phyloP scores from a whole-genome alignment of 179 eudicot genomes.

The Beta macrorhiza region DNA sequence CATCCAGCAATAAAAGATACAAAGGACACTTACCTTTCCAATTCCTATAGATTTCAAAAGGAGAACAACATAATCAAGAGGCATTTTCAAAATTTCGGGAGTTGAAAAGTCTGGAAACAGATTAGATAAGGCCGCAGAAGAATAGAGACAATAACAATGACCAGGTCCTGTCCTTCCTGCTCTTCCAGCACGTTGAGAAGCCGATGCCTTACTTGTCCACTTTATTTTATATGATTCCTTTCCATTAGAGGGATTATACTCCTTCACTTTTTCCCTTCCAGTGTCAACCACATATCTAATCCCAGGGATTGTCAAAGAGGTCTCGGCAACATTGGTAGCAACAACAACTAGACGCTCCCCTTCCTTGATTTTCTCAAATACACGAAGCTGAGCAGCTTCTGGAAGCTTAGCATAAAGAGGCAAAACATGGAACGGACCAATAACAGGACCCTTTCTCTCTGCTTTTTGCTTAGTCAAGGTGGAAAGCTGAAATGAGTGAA shows the following conservation, averaged over 20 bases:
- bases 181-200: slow-evolving; percentile 92
- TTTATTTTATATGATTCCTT: slow-evolving; percentile 85
- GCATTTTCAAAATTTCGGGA: slow-evolving; percentile 78
- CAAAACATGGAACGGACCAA: slow-evolving; percentile 63
- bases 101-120: slow-evolving; percentile 60
- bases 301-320: slow-evolving; percentile 92
- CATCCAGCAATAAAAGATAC: background rate
- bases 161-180: slow-evolving; percentile 99
- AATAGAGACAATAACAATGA: slow-evolving; percentile 88
- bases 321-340: slow-evolving; percentile 97
- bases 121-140: slow-evolving; percentile 64
- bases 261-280: slow-evolving; percentile 90
- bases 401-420: slow-evolving; percentile 99
- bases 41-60: slow-evolving; percentile 87
- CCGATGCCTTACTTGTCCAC: slow-evolving; percentile 99
- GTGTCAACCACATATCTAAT: slow-evolving; percentile 93
- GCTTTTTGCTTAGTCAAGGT: slow-evolving; percentile 14
- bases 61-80: slow-evolving; percentile 89
- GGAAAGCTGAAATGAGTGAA: slow-evolving; percentile 22
- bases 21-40: slow-evolving; percentile 44
- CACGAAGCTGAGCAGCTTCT: slow-evolving; percentile 75
- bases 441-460: slow-evolving; percentile 32
- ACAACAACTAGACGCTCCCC: slow-evolving; percentile 85
- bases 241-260: slow-evolving; percentile 69
- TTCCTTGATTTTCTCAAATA: slow-evolving; percentile 60